Evolutionary conservation across 805 yeast genomes (phyloP).

Genomic region (Pichia pseudocactophila): DNA sequence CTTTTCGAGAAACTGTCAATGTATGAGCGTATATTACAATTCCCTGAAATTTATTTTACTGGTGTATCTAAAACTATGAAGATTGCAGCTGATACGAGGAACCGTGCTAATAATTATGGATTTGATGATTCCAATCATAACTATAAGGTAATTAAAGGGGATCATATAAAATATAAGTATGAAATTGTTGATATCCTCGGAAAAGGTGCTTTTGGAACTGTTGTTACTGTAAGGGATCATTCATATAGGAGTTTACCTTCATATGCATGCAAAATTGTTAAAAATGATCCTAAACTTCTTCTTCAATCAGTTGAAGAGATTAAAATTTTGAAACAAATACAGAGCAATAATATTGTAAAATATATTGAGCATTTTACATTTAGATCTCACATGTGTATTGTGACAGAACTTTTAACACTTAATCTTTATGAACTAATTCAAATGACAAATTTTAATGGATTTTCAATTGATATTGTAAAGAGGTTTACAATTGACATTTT

Average conservation of each 20-base stretch:
- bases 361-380: conserved; percentile 68
- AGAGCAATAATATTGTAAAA: conserved; percentile 34
- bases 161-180: conserved; percentile 71
- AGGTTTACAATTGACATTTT: conserved; percentile 47
- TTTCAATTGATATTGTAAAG: conserved; percentile 33
- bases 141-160: conserved; percentile 45
- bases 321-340: conserved; percentile 47
- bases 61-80: conserved; percentile 29
- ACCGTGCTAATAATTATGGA: conserved; percentile 46
- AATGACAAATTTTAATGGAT: conserved; percentile 40
- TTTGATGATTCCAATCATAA: conserved; percentile 66
- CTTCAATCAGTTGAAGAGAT: conserved; percentile 75
- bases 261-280: conserved; percentile 72
- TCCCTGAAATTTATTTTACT: conserved; percentile 38
- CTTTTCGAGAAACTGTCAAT: conserved; percentile 30
- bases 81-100: conserved; percentile 29
- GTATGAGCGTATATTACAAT: conserved; percentile 46
- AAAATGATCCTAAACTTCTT: conserved; percentile 64
- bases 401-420: conserved; percentile 61
- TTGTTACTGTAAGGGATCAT: conserved; percentile 60
- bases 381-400: conserved; percentile 75
- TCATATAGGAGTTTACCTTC: conserved; percentile 33
- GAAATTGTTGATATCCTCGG: conserved; percentile 56
- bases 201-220: conserved; percentile 78
- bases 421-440: conserved; percentile 57